Evolutionary conservation across 2,329 filamentous ascomycete genomes (phyloP), one percentile per base, ranked within the genome.

Genomic region (Didymella pinodella): DNA sequence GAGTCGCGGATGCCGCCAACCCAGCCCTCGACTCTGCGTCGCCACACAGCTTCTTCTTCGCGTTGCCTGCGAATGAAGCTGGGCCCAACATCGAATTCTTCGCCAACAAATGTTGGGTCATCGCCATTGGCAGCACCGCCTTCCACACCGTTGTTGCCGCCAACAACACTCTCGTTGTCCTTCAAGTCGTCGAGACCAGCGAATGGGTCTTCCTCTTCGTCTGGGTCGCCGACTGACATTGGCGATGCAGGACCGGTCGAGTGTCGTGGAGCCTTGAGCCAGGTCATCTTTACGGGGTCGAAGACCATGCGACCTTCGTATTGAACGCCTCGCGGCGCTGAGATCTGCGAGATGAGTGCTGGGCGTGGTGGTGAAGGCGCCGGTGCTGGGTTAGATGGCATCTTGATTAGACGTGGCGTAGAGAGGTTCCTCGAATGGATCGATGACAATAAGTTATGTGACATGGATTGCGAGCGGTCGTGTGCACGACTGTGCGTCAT

Each of bases 281-380:
- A 99, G 76, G 93, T 96, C 94, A 99, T 98, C 68, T 92, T 92
- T 63, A 92, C 89, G 3, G 95, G 95, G 73, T 99, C 95, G 75
- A 98, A 99, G 10, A 98, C 90, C 95, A 99, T 99, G 67, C 93
- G 92, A n/a, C 93, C 91, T 57, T 97, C 93, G 34, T 97, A 90
- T 78, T 97, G 93, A 14, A 97, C 90, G 62, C 92, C 93, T 71
- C 94, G 91, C 61, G 89, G 75, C 26, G 68, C 88, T 54, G 90
- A 91, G 65, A 97, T 91, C 65, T 97, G 95, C 47, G 93, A 93
- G 70, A 99, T 99, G 18, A 99, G 84, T 6, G 94, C 93, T 10
- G 92, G 82, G 83, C 61, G 89, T 79, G 67, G 82, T 36, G 81
- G 82, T 41, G 78, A 82, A 76, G 59, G 73, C n/a, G 63, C 66